A percentile compares a stretch with the other conserved stretches of the same genome.
Evolutionary conservation across 2,329 filamentous ascomycete species (phyloP).

Genomic region (Phaeoacremonium minimum): DNA sequence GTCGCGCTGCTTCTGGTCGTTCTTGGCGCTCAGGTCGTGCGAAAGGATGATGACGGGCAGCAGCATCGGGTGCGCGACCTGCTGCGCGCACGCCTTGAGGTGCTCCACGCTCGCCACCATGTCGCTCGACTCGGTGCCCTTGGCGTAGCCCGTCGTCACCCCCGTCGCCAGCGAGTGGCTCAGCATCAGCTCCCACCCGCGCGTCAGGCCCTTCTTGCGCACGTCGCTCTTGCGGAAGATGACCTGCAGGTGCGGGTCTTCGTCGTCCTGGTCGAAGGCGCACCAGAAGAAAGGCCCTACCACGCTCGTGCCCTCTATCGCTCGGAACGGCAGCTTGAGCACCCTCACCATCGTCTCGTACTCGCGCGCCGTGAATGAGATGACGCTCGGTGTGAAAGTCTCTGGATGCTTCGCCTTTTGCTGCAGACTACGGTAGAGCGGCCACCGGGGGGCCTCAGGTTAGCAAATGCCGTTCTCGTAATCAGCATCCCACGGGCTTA

Average conservation of each 20-base stretch:
- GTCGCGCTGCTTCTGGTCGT: conserved; percentile 59
- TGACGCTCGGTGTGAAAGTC: conserved; percentile 51
- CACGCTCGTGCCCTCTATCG: conserved; percentile 53
- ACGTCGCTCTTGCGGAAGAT: conserved; percentile 64
- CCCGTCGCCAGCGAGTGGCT: conserved; percentile 50
- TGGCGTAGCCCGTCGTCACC: conserved; percentile 57
- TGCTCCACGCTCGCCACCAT: conserved; percentile 45
- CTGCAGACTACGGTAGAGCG: conserved; percentile 39
- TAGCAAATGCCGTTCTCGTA: no score
- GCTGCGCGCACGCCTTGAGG: conserved; percentile 40
- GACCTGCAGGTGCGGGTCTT: conserved; percentile 55
- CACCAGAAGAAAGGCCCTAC: conserved; percentile 64
- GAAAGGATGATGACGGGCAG: conserved; percentile 55
- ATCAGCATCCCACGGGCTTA: no score
- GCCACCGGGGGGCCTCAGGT: no score
- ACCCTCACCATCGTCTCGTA: conserved; percentile 54
- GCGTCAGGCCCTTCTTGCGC: conserved; percentile 58
- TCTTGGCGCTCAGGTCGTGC: conserved; percentile 50
- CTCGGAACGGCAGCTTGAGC: conserved; percentile 49
- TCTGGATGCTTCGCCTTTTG: conserved; percentile 51
- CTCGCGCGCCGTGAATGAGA: conserved; percentile 44
- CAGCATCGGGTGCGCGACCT: conserved; percentile 54
- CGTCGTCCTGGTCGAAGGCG: conserved; percentile 50
- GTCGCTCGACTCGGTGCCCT: conserved; percentile 55
- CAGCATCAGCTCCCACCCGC: conserved; percentile 62